Evolutionary conservation across 1,284 basidiomycete genomes (phyloP).

Genomic region (Trametes pubescens): DNA sequence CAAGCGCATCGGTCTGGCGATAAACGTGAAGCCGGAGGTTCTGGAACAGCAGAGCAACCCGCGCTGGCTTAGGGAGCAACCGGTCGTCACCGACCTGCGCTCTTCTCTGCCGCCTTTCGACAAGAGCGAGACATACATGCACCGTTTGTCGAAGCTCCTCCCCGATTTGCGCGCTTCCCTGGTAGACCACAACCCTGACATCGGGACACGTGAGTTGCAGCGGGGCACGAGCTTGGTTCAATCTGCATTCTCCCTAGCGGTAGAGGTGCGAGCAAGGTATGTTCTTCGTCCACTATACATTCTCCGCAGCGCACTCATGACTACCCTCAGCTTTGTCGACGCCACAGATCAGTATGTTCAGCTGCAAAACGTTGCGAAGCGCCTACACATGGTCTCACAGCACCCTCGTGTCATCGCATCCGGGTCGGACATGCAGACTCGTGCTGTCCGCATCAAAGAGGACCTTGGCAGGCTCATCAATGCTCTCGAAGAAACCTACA

Average conservation of each 20-base stretch:
- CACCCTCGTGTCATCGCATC: slow-evolving; percentile 37
- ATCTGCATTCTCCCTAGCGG: slow-evolving; percentile 73
- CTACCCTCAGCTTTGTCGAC: slow-evolving; percentile 29
- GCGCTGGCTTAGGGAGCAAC: slow-evolving; percentile 76
- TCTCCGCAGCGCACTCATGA: slow-evolving; percentile 16
- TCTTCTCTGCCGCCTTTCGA: slow-evolving; percentile 35
- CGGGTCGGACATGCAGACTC: slow-evolving; percentile 39
- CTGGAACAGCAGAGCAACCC: slow-evolving; percentile 69
- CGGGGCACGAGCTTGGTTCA: slow-evolving; percentile 85
- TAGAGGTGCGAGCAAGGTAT: slow-evolving; percentile 56
- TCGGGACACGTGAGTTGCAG: slow-evolving; percentile 87
- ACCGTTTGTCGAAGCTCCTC: slow-evolving; percentile 73
- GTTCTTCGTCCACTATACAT: slow-evolving; percentile 25
- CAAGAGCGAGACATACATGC: slow-evolving; percentile 75
- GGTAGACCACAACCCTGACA: slow-evolving; percentile 79
- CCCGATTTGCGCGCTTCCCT: slow-evolving; percentile 74
- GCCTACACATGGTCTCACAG: slow-evolving; percentile 26
- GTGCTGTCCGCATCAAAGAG: slow-evolving; percentile 44
- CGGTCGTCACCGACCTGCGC: slow-evolving; percentile 39
- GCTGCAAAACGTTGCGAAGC: slow-evolving; percentile 27
- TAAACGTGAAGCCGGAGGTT: slow-evolving; percentile 77
- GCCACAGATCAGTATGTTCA: slow-evolving; percentile 18
- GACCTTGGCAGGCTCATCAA: slow-evolving; percentile 46
- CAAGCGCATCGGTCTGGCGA: slow-evolving; percentile 81
- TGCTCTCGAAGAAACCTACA: slow-evolving; percentile 53